These are phyloP conservation scores for Leishmania major DNA, from an alignment of 208 protist species.

Conservation along the genomic window DNA sequence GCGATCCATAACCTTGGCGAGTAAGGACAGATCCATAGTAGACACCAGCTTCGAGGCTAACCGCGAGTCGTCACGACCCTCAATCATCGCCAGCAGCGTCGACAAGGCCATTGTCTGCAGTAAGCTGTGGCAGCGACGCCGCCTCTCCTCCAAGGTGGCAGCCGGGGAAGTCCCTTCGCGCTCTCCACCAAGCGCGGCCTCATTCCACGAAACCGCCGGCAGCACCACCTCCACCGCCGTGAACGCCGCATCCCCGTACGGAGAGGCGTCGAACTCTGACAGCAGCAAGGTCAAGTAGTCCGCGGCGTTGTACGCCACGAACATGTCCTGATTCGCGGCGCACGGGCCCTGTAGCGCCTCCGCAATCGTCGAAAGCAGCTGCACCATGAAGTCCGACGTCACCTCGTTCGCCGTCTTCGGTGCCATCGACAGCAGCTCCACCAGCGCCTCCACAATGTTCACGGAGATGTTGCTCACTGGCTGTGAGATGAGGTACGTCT, in stretches of 20 bases:
- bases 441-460: constrained; percentile 64
- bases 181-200: constrained; percentile 6
- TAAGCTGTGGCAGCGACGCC: constrained; percentile 18
- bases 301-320: constrained; percentile 52
- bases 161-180: neutral
- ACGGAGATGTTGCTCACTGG: constrained; percentile 57
- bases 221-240: constrained; percentile 23
- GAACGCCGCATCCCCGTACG: constrained; percentile 22
- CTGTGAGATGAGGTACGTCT: constrained; percentile 68
- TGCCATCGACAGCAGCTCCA: constrained; percentile 48
- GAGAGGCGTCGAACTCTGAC: constrained; percentile 14
- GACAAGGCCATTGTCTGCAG: constrained; percentile 39
- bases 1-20: constrained; percentile 45
- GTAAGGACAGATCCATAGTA: constrained; percentile 42
- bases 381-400: constrained; percentile 43
- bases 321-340: constrained; percentile 50
- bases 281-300: constrained; percentile 55
- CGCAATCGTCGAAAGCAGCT: constrained; percentile 48
- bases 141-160: constrained; percentile 15
- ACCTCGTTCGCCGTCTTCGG: constrained; percentile 40
- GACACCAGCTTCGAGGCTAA: constrained; percentile 39
- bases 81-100: constrained; percentile 56
- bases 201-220: constrained; percentile 19
- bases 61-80: constrained; percentile 52
- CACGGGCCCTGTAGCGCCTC: constrained; percentile 65